Conservation (phyloP, 1,284 basidiomycete genomes). For the Tylopilus sp. region DNA sequence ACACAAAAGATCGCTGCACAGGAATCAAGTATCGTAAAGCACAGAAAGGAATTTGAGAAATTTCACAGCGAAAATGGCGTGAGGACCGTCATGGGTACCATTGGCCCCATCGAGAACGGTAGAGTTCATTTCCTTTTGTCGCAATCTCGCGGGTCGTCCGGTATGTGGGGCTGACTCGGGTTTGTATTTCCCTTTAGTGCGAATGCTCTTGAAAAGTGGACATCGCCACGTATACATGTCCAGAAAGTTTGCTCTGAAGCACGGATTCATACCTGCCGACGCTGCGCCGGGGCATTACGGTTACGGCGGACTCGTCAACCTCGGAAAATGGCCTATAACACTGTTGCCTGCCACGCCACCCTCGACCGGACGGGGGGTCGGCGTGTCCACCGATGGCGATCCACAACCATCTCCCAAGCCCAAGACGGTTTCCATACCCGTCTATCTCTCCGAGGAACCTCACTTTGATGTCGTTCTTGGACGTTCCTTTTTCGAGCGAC, state of each 20-base stretch:
- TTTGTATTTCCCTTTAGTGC: slow-evolving; percentile 47
- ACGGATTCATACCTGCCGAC: slow-evolving; percentile 87
- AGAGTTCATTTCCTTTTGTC: slow-evolving; percentile 4
- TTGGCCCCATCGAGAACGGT: slow-evolving; percentile 89
- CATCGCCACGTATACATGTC: slow-evolving; percentile 96
- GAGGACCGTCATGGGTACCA: slow-evolving; percentile 85
- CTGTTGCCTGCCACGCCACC: slow-evolving; percentile 38
- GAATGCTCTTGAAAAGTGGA: slow-evolving; percentile 92
- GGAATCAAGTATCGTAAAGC: slow-evolving; percentile 47
- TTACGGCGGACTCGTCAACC: slow-evolving; percentile 77
- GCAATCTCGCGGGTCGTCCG: neutral
- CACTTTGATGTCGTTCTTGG: slow-evolving; percentile 98
- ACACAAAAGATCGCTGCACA: slow-evolving; percentile 16
- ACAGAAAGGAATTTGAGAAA: slow-evolving; percentile 76
- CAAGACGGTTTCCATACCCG: slow-evolving; percentile 37
- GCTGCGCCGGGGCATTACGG: slow-evolving; percentile 82
- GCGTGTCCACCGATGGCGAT: slow-evolving; percentile 7
- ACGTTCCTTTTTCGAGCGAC: slow-evolving; percentile 88
- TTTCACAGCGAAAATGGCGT: slow-evolving; percentile 93
- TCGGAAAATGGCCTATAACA: slow-evolving; percentile 79
- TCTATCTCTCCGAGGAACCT: slow-evolving; percentile 88
- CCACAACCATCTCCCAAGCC: slow-evolving; percentile 36
- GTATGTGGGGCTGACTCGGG: neutral
- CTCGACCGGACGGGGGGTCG: slow-evolving; percentile 17
- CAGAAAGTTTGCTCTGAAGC: slow-evolving; percentile 84